Percentiles rank a stretch among this genome's conserved stretches.
These are phyloP conservation scores for Pseudonitzschia multistriata DNA, from an alignment of 108 stramenopile genomes.

Conservation along the genomic window DNA sequence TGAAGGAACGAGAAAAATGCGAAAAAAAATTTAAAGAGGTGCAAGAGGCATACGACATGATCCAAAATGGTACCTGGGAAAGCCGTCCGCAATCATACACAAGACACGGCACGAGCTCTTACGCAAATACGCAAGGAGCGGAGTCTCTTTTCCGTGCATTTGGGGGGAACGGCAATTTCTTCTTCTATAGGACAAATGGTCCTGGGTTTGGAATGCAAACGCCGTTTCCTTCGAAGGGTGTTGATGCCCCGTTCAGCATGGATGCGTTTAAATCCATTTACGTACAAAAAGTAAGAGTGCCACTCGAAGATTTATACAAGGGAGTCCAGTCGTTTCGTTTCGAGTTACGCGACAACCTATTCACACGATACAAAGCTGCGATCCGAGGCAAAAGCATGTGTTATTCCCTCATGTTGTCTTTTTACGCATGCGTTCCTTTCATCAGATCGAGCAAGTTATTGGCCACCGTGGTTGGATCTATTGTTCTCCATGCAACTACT, in stretches of 20 bases:
- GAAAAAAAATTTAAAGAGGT: slow-evolving; percentile 73
- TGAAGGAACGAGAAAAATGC: slow-evolving; percentile 31
- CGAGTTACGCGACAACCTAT: slow-evolving; percentile 39
- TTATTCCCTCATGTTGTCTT: slow-evolving; percentile 33
- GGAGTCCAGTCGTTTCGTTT: slow-evolving; percentile 40
- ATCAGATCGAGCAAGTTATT: slow-evolving; percentile 47
- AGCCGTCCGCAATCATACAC: slow-evolving; percentile 15
- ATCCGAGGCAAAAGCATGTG: slow-evolving; percentile 4
- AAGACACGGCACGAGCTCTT: neutral
- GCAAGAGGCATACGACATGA: slow-evolving; percentile 66
- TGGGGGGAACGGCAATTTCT: slow-evolving; percentile 17
- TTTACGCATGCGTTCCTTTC: slow-evolving; percentile 38
- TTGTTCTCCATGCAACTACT: slow-evolving; percentile 44
- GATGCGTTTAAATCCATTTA: slow-evolving; percentile 52
- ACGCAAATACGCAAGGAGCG: neutral
- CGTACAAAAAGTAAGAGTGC: slow-evolving; percentile 55
- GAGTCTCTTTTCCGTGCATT: slow-evolving; percentile 20
- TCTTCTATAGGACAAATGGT: slow-evolving; percentile 18
- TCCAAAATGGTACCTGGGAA: slow-evolving; percentile 51
- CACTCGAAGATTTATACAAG: slow-evolving; percentile 54
- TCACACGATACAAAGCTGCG: slow-evolving; percentile 37
- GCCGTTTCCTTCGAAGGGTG: slow-evolving; percentile 7
- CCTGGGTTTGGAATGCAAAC: slow-evolving; percentile 20
- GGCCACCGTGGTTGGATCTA: slow-evolving; percentile 33
- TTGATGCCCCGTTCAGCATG: neutral